Evolutionary conservation across 1,284 basidiomycete genomes (phyloP).

Genomic region (Papiliotrema nemorosa): DNA sequence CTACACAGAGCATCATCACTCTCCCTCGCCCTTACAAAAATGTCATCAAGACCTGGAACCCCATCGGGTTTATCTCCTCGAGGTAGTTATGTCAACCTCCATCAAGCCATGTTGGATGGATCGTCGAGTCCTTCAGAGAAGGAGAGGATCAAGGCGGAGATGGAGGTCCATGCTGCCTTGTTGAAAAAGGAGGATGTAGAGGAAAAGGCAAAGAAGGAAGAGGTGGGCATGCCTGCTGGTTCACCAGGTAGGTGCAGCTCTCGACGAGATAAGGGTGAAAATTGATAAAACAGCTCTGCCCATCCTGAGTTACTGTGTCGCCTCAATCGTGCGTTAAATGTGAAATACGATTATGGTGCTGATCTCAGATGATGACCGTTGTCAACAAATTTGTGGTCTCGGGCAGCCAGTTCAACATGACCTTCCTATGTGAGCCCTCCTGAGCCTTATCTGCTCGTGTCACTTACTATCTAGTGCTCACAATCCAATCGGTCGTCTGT

Average conservation of each 20-base stretch:
- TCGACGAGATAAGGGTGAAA: background rate
- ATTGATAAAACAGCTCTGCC: conserved; percentile 49
- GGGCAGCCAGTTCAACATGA: conserved; percentile 92
- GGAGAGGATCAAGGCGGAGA: conserved; percentile 25
- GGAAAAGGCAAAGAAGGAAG: conserved; percentile 34
- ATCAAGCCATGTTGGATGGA: conserved; percentile 11
- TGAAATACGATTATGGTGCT: too few species aligned
- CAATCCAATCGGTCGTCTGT: conserved; percentile 87
- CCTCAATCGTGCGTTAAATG: conserved; percentile 61
- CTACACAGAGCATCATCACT: too few species aligned
- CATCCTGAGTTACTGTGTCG: conserved; percentile 84
- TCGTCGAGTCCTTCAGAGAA: conserved; percentile 18
- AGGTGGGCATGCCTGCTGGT: conserved; percentile 18
- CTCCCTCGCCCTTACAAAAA: too few species aligned
- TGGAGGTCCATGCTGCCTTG: conserved; percentile 23
- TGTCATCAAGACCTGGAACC: conserved; percentile 26
- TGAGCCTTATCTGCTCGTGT: background rate
- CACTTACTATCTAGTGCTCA: conserved; percentile 56
- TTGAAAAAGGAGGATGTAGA: conserved; percentile 20
- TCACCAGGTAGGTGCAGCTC: conserved; percentile 26
- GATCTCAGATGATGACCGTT: conserved; percentile 85
- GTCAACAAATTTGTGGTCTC: conserved; percentile 98
- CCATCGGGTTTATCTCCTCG: conserved; percentile 28
- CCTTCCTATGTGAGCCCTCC: conserved; percentile 62
- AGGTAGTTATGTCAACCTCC: conserved; percentile 33